Evolutionary conservation across 371 early-diverging fungal genomes (phyloP).

Genomic region (Mortierella polycephala): DNA sequence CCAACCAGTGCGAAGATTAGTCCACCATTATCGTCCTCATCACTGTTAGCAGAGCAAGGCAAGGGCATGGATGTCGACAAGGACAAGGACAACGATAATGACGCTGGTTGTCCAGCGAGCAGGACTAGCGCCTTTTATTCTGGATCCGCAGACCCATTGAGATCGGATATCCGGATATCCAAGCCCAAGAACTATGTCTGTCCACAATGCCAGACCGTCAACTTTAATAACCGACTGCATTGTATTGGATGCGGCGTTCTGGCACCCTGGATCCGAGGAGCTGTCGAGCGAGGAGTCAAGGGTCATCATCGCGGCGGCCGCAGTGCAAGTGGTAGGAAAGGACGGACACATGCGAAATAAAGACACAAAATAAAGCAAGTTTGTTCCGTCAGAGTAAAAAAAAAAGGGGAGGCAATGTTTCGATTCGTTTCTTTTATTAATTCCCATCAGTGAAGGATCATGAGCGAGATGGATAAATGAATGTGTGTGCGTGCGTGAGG

Average conservation of each 20-base stretch:
- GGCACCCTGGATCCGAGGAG: conserved; percentile 21
- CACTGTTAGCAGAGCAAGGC: too few species aligned
- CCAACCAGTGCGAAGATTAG: too few species aligned
- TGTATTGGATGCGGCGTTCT: conserved; percentile 43
- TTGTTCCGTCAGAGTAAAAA: too few species aligned
- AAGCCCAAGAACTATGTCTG: conserved; percentile 46
- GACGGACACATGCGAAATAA: too few species aligned
- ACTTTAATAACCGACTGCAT: conserved; percentile 21
- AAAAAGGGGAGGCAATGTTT: too few species aligned
- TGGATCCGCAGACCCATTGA: neutral
- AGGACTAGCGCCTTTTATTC: neutral
- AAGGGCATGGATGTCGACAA: too few species aligned
- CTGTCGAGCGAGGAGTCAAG: neutral
- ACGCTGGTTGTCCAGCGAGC: neutral
- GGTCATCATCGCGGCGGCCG: neutral
- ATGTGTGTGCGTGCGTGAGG: neutral
- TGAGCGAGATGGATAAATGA: neutral
- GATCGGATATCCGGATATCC: conserved; percentile 28
- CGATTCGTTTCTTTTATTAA: too few species aligned
- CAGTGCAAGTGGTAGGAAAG: too few species aligned
- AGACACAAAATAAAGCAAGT: too few species aligned
- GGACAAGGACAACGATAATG: too few species aligned
- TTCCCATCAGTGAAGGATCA: too few species aligned
- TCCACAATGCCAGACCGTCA: conserved; percentile 33
- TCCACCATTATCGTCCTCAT: neutral